Percentiles rank a stretch among this genome's conserved stretches.
Conservation (phyloP, 2,329 filamentous ascomycete genomes). For the Exophiala sp. region DNA sequence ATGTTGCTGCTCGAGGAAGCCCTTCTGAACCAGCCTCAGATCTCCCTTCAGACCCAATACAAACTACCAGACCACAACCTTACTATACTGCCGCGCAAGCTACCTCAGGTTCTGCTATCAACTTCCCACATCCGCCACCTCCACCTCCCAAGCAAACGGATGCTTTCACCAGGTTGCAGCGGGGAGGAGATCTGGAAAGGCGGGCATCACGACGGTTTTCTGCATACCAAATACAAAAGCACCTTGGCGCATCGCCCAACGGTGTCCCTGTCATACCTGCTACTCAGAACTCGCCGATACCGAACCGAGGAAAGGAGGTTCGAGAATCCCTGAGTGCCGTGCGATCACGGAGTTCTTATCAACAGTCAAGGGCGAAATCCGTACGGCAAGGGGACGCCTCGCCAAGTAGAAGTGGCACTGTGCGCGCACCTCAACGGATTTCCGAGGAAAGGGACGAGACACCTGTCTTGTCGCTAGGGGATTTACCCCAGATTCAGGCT, state of each 20-base stretch:
- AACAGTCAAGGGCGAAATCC: conserved; percentile 49
- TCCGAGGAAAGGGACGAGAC: conserved; percentile 49
- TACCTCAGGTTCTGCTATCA: conserved; percentile 29
- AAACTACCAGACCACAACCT: conserved; percentile 67
- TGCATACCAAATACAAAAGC: conserved; percentile 93
- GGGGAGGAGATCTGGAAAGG: conserved; percentile 85
- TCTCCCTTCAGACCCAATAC: conserved; percentile 67
- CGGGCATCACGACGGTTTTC: conserved; percentile 90
- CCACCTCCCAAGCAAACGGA: conserved; percentile 79
- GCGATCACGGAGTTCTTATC: conserved; percentile 52
- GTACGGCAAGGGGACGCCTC: conserved; percentile 54
- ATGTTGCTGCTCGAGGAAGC: conserved; percentile 19
- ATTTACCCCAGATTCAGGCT: conserved; percentile 34
- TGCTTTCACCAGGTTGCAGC: conserved; percentile 81
- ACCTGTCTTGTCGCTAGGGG: conserved; percentile 22
- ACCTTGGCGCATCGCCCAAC: conserved; percentile 71
- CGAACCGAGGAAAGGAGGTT: conserved; percentile 76
- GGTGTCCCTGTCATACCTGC: conserved; percentile 73
- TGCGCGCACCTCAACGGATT: conserved; percentile 46
- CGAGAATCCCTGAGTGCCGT: conserved; percentile 77
- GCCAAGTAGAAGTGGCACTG: conserved; percentile 49
- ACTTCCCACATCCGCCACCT: conserved; percentile 70
- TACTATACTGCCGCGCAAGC: conserved; percentile 58
- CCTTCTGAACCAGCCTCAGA: conserved; percentile 45
- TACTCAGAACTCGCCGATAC: conserved; percentile 69